A percentile compares a stretch with the other conserved stretches of the same genome.
These are phyloP conservation scores for Colletotrichum cuscutae DNA, from an alignment of 2,329 filamentous ascomycete genomes.

Conservation along the genomic window DNA sequence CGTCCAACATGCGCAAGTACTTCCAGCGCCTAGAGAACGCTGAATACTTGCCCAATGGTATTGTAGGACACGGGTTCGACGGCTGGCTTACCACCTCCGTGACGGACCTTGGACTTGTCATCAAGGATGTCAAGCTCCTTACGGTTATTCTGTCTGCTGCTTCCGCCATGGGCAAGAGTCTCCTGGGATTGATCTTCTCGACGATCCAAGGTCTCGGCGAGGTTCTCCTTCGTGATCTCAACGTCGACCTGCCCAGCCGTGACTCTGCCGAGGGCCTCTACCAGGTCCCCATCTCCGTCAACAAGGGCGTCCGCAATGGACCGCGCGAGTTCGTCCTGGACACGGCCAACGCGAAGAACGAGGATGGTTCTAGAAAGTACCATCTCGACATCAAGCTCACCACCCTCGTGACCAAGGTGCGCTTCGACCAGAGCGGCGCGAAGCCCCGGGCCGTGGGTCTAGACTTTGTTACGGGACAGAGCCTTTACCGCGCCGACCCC, in stretches of 20 bases:
- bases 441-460: conserved; percentile 53
- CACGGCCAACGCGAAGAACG: conserved; percentile 56
- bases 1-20: conserved; percentile 69
- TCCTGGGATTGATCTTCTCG: conserved; percentile 37
- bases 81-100: conserved; percentile 58
- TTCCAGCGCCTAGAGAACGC: conserved; percentile 66
- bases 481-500: conserved; percentile 55
- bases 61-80: conserved; percentile 62
- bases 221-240: conserved; percentile 43
- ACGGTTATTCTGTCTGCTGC: conserved; percentile 43
- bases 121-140: conserved; percentile 43
- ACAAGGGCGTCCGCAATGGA: conserved; percentile 54
- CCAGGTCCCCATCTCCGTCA: conserved; percentile 62
- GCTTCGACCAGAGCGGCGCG: conserved; percentile 49
- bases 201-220: conserved; percentile 41
- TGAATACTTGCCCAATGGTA: conserved; percentile 57
- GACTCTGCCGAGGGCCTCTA: conserved; percentile 47
- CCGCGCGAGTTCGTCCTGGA: conserved; percentile 62
- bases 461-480: conserved; percentile 52
- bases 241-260: conserved; percentile 39
- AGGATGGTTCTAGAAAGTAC: conserved; percentile 57
- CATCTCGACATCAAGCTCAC: conserved; percentile 47
- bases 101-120: conserved; percentile 37
- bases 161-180: conserved; percentile 42
- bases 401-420: conserved; percentile 52